phyloP scores from a whole-genome alignment of 2,329 filamentous ascomycete genomes.

The Colletotrichum graminicola region DNA sequence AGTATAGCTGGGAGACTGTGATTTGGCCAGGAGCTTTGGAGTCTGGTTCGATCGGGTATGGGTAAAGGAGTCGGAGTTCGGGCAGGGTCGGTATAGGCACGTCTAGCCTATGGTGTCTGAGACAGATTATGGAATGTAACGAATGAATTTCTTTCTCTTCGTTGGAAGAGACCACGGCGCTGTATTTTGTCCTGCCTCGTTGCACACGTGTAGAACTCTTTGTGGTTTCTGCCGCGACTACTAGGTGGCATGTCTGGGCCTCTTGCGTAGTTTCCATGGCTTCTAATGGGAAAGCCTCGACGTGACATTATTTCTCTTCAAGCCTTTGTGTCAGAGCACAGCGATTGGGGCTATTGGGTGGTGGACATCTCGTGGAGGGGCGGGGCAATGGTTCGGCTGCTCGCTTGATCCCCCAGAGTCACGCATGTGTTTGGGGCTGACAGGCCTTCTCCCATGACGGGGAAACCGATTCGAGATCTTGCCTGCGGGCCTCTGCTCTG shows the following conservation, averaged over 20 bases:
- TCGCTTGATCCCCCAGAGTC: too few relatives aligned
- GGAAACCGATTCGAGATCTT: constrained; percentile 12
- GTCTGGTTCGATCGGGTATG: constrained; percentile 9
- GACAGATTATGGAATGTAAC: not conserved
- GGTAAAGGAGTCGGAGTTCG: constrained; percentile 9
- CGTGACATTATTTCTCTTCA: not conserved
- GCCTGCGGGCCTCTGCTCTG: constrained; percentile 17
- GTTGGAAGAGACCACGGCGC: not conserved
- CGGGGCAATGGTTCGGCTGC: not conserved
- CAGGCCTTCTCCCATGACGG: too few relatives aligned
- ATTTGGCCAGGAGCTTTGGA: constrained; percentile 25
- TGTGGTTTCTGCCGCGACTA: not conserved
- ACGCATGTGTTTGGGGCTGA: too few relatives aligned
- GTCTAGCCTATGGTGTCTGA: not conserved
- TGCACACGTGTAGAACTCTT: not conserved
- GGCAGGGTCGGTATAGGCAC: not conserved
- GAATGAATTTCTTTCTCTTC: not conserved
- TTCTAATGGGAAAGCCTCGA: not conserved
- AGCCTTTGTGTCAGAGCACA: not conserved
- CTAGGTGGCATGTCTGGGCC: not conserved
- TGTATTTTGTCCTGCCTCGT: not conserved
- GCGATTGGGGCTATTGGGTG: not conserved
- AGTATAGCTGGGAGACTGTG: not conserved
- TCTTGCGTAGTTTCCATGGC: not conserved
- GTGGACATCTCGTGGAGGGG: not conserved